A percentile compares a stretch with the other conserved stretches of the same genome.
These are phyloP conservation scores for Apiotrichum akiyoshidainum DNA, from an alignment of 1,284 basidiomycete genomes.

Conservation along the genomic window DNA sequence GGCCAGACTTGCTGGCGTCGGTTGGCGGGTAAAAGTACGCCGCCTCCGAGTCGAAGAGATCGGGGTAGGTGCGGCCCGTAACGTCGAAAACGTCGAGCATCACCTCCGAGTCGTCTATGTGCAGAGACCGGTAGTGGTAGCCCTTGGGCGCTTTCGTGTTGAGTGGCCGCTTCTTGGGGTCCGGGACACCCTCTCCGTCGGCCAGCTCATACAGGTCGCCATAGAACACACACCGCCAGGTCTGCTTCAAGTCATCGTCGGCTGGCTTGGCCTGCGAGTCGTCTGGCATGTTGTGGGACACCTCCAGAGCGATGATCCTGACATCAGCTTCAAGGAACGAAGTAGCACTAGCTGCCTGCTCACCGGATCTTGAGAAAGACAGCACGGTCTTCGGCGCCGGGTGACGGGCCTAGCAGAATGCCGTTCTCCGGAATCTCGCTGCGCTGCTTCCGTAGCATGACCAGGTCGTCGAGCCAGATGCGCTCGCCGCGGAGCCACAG, in stretches of 20 bases:
- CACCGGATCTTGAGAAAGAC: constrained; percentile 39
- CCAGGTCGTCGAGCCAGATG: constrained; percentile 80
- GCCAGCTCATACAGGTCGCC: constrained; percentile 40
- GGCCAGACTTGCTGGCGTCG: neutral
- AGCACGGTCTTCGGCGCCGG: constrained; percentile 22
- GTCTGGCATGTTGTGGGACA: neutral
- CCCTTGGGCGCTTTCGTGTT: constrained; percentile 24
- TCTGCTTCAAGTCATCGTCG: neutral
- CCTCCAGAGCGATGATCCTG: constrained; percentile 34
- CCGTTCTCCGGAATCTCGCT: constrained; percentile 25
- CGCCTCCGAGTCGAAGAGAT: constrained; percentile 28
- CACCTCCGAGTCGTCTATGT: constrained; percentile 27
- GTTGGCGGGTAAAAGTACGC: constrained; percentile 11
- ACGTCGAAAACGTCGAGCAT: constrained; percentile 43
- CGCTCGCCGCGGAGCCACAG: constrained; percentile 84
- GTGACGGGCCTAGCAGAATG: constrained; percentile 17
- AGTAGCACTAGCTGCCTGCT: constrained; percentile 7
- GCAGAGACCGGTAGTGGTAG: constrained; percentile 31
- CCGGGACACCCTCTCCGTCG: neutral
- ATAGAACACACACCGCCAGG: constrained; percentile 36
- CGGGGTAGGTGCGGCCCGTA: constrained; percentile 39
- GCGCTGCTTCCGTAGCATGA: constrained; percentile 57
- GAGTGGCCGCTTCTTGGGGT: too few relatives aligned
- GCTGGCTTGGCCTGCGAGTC: neutral
- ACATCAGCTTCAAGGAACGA: neutral